These are phyloP conservation scores for Tetrapisispora pingtungensis DNA, from an alignment of 805 yeast genomes.

Conservation along the genomic window DNA sequence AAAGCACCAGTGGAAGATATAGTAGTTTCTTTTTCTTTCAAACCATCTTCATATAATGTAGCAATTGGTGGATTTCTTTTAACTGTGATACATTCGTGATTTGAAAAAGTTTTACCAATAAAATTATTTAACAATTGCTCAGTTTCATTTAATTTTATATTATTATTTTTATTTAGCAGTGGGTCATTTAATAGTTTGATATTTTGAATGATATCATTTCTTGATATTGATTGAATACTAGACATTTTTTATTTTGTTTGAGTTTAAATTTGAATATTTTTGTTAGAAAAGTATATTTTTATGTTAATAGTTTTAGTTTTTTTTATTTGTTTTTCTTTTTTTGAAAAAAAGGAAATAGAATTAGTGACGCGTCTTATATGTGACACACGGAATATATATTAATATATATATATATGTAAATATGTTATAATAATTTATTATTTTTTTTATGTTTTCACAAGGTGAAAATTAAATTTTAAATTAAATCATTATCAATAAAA, in stretches of 20 bases:
- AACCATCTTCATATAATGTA: constrained; percentile 87
- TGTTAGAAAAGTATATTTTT: too few species aligned
- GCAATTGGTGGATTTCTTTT: constrained; percentile 93
- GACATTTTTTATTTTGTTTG: background rate
- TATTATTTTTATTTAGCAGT: background rate
- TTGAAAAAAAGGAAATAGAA: background rate
- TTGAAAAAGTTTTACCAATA: constrained; percentile 8
- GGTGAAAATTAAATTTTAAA: too few species aligned
- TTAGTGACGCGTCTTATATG: background rate
- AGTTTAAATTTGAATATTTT: too few species aligned
- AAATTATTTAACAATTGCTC: background rate
- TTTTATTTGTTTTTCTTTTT: background rate
- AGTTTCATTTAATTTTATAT: background rate
- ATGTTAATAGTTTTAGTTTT: too few species aligned
- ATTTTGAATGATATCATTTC: constrained; percentile 3
- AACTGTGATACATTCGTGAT: constrained; percentile 44
- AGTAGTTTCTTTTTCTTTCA: constrained; percentile 81
- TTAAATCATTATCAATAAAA: too few species aligned
- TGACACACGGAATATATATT: background rate
- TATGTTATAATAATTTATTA: too few species aligned
- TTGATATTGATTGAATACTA: background rate
- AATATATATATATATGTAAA: background rate
- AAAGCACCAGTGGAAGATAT: constrained; percentile 89
- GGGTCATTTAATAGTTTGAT: background rate
- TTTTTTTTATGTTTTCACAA: too few species aligned